Conservation (phyloP, 2,329 filamentous ascomycete genomes). For the Plenodomus tracheiphilus region DNA sequence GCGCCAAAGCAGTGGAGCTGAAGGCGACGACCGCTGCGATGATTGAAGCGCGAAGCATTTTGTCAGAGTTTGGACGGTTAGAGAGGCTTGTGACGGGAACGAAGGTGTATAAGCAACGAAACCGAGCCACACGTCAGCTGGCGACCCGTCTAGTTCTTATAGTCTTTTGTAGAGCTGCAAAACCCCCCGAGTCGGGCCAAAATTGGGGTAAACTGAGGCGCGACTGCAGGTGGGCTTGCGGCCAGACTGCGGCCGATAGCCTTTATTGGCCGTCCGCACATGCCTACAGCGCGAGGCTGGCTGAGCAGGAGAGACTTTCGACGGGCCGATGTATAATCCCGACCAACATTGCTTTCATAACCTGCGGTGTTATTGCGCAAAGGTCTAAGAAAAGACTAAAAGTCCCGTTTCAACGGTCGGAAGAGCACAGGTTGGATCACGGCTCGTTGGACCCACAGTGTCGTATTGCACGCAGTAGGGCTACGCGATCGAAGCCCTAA, state of each 20-base stretch:
- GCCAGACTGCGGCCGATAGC: not conserved
- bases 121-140: not conserved
- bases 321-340: not conserved
- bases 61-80: not conserved
- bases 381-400: not conserved
- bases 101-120: not conserved
- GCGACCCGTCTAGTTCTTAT: not conserved
- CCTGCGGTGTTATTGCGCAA: not conserved
- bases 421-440: no score
- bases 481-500: no score
- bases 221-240: not conserved
- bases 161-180: not conserved
- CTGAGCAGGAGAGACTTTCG: not conserved
- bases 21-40: conserved; percentile 27
- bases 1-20: conserved; percentile 29
- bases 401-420: not conserved
- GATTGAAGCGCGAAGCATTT: conserved; percentile 33
- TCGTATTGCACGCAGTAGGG: no score
- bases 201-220: not conserved
- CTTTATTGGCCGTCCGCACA: not conserved
- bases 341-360: not conserved
- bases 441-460: no score
- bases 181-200: not conserved
- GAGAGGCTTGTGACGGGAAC: not conserved
- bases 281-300: not conserved